Base-by-base conservation (phyloP, 1,139 yeast genomes). In the Yamadazyma sp. region DNA sequence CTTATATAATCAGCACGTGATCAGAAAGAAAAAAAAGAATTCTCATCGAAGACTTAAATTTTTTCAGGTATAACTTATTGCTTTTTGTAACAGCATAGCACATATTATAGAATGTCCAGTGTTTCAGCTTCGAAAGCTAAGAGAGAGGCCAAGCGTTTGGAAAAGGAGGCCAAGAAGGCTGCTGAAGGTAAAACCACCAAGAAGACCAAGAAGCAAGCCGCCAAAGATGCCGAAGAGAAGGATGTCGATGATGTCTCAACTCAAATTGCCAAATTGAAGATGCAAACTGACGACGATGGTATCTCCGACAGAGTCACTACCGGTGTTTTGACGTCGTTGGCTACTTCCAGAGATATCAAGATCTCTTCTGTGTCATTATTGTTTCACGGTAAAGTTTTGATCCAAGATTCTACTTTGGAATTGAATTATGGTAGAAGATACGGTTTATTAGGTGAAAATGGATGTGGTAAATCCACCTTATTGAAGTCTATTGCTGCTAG, bases 391-490 rank as follows among this genome's bases (percentile, higher is more conserved):
- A 92, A 90, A 62, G 97, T 92, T 41, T 73, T 92, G 61, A 77
- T 92, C 54, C 96, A 88, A 68, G 98, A 92, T 66, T 83, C 97
- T 31, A 76, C 76, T 34, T 69, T 92, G 54, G 98, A 92, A 73
- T 80, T 92, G 70, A 94, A 92, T 71, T 90, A 82, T 66, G 98
- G 98, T 60, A 87, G 97, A 72, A 82, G 96, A 67, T 92, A 94
- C 62, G 96, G 96, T 70, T 77, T 92, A 51, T 76, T 94, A 55
- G 99, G 99, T 61, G 97, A 90, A 69, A 92, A 92, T 66, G 99
- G 99, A 48, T 92, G 98, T 73, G 99, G 99, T 73, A 92, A 92
- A 68, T 89, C 97, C 31, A 92, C 99, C 22, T 82, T 92, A 57
- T 70, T 92, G 62, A 87, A 86, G 65, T 83, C 97, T 29, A 68